These are phyloP conservation scores for Plasmodiophora brassicae DNA, from an alignment of 208 protist species.

Conservation along the genomic window DNA sequence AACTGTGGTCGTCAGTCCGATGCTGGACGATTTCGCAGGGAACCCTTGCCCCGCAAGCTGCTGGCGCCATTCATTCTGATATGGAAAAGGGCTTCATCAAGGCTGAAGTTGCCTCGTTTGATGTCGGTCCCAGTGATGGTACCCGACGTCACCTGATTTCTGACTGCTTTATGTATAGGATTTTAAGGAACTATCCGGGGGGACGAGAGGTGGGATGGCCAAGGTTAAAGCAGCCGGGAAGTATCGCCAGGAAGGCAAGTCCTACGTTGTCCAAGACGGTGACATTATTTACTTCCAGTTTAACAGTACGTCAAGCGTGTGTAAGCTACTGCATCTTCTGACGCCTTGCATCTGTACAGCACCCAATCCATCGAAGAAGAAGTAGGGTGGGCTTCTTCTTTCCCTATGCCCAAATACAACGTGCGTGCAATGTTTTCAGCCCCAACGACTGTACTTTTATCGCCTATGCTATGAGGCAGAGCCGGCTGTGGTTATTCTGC, in stretches of 20 bases:
- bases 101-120: conserved; percentile 67
- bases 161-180: conserved; percentile 73
- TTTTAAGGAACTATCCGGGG: conserved; percentile 76
- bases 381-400: too few relatives aligned
- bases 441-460: too few relatives aligned
- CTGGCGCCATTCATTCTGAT: conserved; percentile 96
- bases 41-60: conserved; percentile 79
- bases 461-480: too few relatives aligned
- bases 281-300: conserved; percentile 92
- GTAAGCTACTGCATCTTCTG: too few relatives aligned
- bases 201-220: conserved; percentile 76
- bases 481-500: too few relatives aligned
- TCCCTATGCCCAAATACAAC: too few relatives aligned
- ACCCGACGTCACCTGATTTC: neutral
- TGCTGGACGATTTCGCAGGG: conserved; percentile 90
- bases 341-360: too few relatives aligned
- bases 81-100: conserved; percentile 84
- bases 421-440: too few relatives aligned
- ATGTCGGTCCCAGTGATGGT: conserved; percentile 19
- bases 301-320: too few relatives aligned
- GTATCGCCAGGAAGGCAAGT: conserved; percentile 86
- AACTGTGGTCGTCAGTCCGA: conserved; percentile 60
- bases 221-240: conserved; percentile 78
- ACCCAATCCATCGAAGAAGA: neutral
- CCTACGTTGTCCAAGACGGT: conserved; percentile 93